Conservation (phyloP, 2,329 filamentous ascomycete species). For the Apiospora malaysiana region DNA sequence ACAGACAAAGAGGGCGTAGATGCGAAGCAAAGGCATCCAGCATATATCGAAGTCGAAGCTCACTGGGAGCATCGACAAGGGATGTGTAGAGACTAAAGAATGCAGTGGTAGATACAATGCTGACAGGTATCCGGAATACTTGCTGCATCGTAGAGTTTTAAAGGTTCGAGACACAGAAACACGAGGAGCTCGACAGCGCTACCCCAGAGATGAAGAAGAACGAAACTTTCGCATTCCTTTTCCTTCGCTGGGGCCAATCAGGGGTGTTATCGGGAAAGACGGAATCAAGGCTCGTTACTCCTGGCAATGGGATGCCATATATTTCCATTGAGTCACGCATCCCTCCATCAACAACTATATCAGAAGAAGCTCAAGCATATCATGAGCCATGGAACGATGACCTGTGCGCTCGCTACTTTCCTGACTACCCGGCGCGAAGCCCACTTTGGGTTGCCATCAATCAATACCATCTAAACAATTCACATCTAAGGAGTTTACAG, state of each 20-base stretch:
- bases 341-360: constrained; percentile 18
- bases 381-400: not conserved
- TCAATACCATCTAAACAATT: not conserved
- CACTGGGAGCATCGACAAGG: no score
- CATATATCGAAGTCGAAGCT: no score
- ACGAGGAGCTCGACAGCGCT: not conserved
- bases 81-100: no score
- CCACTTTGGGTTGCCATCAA: constrained; percentile 11
- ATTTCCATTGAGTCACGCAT: constrained; percentile 9
- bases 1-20: not conserved
- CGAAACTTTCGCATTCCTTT: constrained; percentile 1
- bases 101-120: not conserved
- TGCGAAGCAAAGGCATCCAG: not conserved
- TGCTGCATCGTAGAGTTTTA: not conserved
- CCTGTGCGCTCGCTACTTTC: not conserved
- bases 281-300: constrained; percentile 8
- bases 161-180: not conserved
- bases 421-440: not conserved
- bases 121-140: not conserved
- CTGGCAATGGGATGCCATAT: constrained; percentile 5
- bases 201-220: not conserved
- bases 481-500: not conserved
- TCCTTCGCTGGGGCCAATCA: constrained; percentile 4
- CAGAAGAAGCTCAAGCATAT: constrained; percentile 17
- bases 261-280: not conserved